Evolutionary conservation across 495 filamentous ascomycete genomes (phyloP).

Genomic region (Thermothielavioides terrestris): DNA sequence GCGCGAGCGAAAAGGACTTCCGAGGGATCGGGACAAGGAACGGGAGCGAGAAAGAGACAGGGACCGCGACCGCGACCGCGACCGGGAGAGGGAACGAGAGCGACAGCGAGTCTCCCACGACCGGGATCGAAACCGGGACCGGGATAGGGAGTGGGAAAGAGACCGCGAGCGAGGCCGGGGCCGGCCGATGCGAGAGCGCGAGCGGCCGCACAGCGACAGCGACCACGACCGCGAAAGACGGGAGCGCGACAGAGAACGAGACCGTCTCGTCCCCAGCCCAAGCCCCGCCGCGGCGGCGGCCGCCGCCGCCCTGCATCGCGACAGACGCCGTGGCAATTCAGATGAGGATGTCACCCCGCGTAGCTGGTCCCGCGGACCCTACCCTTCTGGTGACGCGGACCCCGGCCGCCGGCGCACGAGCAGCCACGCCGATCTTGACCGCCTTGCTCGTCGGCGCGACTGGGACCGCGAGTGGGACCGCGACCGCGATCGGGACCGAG

Average conservation of each 20-base stretch:
- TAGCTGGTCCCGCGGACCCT: conserved; percentile 7
- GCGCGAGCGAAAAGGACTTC: conserved; percentile 10
- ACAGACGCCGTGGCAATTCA: background rate
- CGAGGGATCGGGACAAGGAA: conserved; percentile 7
- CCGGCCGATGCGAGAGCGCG: conserved; percentile 8
- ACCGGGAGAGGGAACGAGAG: conserved; percentile 1
- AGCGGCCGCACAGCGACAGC: conserved; percentile 8
- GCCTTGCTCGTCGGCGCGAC: conserved; percentile 17
- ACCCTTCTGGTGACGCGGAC: conserved; percentile 21
- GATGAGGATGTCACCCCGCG: conserved; percentile 15
- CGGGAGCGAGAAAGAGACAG: conserved; percentile 14
- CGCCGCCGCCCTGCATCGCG: background rate
- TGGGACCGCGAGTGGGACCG: conserved; percentile 14
- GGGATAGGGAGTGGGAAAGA: background rate
- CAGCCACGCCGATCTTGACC: conserved; percentile 36
- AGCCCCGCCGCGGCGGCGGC: conserved; percentile 1
- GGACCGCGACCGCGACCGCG: conserved; percentile 7
- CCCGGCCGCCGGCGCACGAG: conserved; percentile 29
- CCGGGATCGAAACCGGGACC: conserved; percentile 8
- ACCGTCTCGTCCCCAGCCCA: background rate
- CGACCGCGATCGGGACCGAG: conserved; percentile 15
- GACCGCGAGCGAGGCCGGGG: conserved; percentile 1
- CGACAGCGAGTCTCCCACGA: conserved; percentile 1
- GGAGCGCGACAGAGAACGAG: background rate
- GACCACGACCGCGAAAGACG: conserved; percentile 14